These are phyloP conservation scores for Thraustotheca clavata DNA, from an alignment of 352 stramenopile species.

Conservation along the genomic window DNA sequence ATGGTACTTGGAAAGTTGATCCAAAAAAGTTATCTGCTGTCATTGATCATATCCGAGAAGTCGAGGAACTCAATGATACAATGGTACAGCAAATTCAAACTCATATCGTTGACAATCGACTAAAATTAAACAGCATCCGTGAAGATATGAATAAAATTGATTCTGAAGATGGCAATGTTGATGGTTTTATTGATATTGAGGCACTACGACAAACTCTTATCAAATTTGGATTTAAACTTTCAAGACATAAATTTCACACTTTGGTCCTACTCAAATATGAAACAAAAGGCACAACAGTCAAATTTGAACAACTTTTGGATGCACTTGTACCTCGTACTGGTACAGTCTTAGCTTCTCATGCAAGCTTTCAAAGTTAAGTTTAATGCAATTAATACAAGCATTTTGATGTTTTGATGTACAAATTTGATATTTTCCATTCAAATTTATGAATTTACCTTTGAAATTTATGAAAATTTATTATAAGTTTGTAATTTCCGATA, in stretches of 20 bases:
- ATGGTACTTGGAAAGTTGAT: conserved; percentile 15
- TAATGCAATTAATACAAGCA: too few relatives aligned
- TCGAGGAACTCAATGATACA: conserved; percentile 16
- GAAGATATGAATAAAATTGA: not conserved
- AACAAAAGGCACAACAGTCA: conserved; percentile 10
- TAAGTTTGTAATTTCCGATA: too few relatives aligned
- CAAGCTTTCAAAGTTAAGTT: too few relatives aligned
- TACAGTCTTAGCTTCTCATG: too few relatives aligned
- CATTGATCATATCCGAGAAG: conserved; percentile 20
- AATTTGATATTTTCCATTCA: too few relatives aligned
- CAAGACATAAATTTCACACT: conserved; percentile 19
- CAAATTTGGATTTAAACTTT: conserved; percentile 8
- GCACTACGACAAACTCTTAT: conserved; percentile 14
- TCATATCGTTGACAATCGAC: not conserved
- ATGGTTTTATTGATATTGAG: conserved; percentile 19
- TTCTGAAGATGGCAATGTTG: not conserved
- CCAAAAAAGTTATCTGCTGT: conserved; percentile 10
- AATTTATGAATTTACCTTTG: too few relatives aligned
- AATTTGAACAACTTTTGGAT: conserved; percentile 4
- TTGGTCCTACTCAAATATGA: conserved; percentile 18
- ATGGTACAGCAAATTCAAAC: conserved; percentile 17
- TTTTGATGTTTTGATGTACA: too few relatives aligned
- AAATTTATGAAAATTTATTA: too few relatives aligned
- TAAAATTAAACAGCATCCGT: not conserved
- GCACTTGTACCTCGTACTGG: too few relatives aligned